These are phyloP conservation scores for Albatrellus sp. DNA, from an alignment of 1,284 basidiomycete species.

Conservation along the genomic window DNA sequence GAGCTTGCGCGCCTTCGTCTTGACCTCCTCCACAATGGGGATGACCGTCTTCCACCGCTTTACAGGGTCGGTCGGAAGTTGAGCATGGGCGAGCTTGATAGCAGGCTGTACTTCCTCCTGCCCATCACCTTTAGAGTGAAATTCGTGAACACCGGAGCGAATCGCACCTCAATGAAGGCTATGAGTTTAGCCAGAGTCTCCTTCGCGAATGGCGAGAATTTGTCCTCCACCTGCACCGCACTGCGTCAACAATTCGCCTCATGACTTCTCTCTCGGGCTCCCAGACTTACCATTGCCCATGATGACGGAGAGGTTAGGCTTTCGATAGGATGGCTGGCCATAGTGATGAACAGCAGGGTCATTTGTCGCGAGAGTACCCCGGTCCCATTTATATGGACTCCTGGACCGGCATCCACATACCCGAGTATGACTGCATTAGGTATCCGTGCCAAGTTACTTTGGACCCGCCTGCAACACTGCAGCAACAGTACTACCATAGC, in stretches of 20 bases:
- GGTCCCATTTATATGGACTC: neutral
- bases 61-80: conserved; percentile 68
- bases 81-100: conserved; percentile 65
- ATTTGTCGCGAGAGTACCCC: neutral
- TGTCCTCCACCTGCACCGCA: conserved; percentile 68
- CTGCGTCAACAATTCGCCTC: neutral
- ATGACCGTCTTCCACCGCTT: conserved; percentile 81
- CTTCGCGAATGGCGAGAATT: conserved; percentile 82
- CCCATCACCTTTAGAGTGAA: conserved; percentile 6
- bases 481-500: too few species aligned
- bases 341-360: conserved; percentile 15
- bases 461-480: too few species aligned
- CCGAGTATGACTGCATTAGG: neutral
- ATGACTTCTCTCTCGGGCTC: neutral
- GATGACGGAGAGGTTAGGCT: conserved; percentile 69
- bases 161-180: conserved; percentile 71
- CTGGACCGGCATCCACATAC: neutral
- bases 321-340: conserved; percentile 53
- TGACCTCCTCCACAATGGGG: conserved; percentile 75
- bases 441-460: neutral
- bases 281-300: conserved; percentile 57
- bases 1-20: conserved; percentile 74
- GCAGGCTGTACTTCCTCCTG: conserved; percentile 86
- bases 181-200: conserved; percentile 78
- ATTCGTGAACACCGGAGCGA: neutral